Conservation (phyloP, 2,329 filamentous ascomycete genomes). For the Aspergillus versicolor region DNA sequence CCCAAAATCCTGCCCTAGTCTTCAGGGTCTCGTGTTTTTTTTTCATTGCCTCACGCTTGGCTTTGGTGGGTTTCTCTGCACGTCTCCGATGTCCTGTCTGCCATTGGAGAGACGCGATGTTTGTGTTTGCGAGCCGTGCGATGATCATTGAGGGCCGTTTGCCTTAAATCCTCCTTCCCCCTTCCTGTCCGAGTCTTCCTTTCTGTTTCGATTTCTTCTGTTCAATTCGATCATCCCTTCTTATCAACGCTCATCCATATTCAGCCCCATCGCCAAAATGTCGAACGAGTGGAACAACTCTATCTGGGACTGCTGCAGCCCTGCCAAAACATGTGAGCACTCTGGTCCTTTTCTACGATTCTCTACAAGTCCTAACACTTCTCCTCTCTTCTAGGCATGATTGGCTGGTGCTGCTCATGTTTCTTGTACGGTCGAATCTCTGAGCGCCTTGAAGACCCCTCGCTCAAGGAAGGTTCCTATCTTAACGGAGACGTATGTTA, state of each 20-base stretch:
- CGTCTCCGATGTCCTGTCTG: background rate
- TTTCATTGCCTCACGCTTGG: conserved; percentile 1
- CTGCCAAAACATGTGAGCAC: conserved; percentile 30
- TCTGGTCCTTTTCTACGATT: background rate
- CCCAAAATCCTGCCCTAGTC: no score
- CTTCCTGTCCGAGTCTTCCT: background rate
- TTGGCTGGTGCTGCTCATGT: conserved; percentile 30
- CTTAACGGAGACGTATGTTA: conserved; percentile 30
- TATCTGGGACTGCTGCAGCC: conserved; percentile 35
- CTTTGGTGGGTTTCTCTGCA: background rate
- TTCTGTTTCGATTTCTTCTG: background rate
- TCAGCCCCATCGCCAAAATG: background rate
- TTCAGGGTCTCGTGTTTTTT: background rate
- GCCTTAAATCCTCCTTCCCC: background rate
- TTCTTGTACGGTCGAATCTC: conserved; percentile 32
- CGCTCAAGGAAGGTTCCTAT: conserved; percentile 25
- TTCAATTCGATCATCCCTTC: background rate
- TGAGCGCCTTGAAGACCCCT: conserved; percentile 31
- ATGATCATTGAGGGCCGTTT: background rate
- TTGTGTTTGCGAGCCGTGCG: background rate
- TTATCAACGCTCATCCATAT: background rate
- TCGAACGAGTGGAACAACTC: conserved; percentile 29
- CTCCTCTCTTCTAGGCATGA: conserved; percentile 21
- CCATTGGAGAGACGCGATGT: background rate
- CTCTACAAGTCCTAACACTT: background rate